A percentile compares a stretch with the other conserved stretches of the same genome.
These are phyloP conservation scores for Globisporangium uncinulatum DNA, from an alignment of 352 stramenopile genomes.

Conservation along the genomic window DNA sequence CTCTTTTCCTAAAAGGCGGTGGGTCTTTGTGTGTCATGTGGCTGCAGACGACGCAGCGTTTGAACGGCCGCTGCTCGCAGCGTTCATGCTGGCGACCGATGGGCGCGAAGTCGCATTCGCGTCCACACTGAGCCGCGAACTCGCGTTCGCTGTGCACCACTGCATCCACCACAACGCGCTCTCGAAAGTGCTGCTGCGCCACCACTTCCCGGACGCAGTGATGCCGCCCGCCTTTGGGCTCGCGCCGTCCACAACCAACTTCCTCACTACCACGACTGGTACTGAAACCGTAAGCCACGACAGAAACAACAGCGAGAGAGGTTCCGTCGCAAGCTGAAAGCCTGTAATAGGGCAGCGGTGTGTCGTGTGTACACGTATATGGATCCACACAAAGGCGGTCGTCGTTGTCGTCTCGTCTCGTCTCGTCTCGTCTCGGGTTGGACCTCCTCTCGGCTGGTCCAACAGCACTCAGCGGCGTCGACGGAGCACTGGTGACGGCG, in stretches of 20 bases:
- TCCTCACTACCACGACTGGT: conserved; percentile 1
- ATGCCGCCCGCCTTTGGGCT: conserved; percentile 59
- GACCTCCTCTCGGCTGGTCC: no score
- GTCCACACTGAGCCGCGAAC: conserved; percentile 66
- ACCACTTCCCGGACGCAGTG: conserved; percentile 49
- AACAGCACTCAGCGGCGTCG: neutral
- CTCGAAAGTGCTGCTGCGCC: conserved; percentile 62
- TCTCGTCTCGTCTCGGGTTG: no score
- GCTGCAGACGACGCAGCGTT: conserved; percentile 17
- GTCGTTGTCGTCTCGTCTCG: no score
- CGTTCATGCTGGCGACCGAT: conserved; percentile 78
- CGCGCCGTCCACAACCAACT: conserved; percentile 74
- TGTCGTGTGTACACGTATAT: no score
- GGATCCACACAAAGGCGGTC: no score
- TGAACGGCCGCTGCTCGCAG: conserved; percentile 27
- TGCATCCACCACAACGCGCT: conserved; percentile 85
- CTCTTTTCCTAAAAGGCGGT: no score
- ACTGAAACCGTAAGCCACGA: neutral
- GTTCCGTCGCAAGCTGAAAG: neutral
- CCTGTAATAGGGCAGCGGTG: no score
- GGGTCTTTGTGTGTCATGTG: neutral
- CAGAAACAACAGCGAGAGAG: neutral
- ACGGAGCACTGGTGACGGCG: neutral
- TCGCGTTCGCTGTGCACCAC: conserved; percentile 83
- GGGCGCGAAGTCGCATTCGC: conserved; percentile 61